Evolutionary conservation across 345 rosid genomes (phyloP), one percentile per base, ranked within the genome.

Genomic region (Excoecaria cochinchinensis): DNA sequence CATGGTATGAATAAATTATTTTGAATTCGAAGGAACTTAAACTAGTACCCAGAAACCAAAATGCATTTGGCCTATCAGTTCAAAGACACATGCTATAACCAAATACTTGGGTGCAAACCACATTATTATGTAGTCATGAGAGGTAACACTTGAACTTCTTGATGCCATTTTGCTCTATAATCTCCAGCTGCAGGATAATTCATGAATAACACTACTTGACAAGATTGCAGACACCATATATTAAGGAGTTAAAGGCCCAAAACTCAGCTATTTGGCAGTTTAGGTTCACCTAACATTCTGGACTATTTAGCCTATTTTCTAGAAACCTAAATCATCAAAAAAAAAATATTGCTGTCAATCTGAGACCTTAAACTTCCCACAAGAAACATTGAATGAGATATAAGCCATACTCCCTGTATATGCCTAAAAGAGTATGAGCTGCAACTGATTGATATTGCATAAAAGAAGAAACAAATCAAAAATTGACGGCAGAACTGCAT

Each of bases 11-110:
- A 22, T 59, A 59, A 4, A 59, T 59, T 59, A 21, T 59, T 22
- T 63, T 38, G 46, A 5, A 38, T 39, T 72, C 56, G 6, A 42
- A 9, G 70, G 39, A 38, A 39, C 8, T 25, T 39, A 8, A 47
- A 46, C 57, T 0, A 19, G 46, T 62, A 24, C n/a, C 57, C 56
- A 60, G 68, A 46, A 48, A 47, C 68, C 70, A 72, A 73, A 73
- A 46, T 48, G 57, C 57, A 72, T 47, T 46, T 31, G 16, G 47
- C 48, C 36, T 51, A 40, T 4, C 11, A 61, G 17, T 73, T 47
- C 68, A 48, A 5, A 7, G 22, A 39, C 14, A 51, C 11, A 63
- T 50, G 60, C 58, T 17, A 72, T 24, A 42, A 52, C 22, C 48
- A 55, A 74, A 52, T 24, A 52, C 11, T 21, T 19, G 61, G 39